phyloP scores from a whole-genome alignment of 2,329 filamentous ascomycete genomes.

The Furcasterigmium furcatum region DNA sequence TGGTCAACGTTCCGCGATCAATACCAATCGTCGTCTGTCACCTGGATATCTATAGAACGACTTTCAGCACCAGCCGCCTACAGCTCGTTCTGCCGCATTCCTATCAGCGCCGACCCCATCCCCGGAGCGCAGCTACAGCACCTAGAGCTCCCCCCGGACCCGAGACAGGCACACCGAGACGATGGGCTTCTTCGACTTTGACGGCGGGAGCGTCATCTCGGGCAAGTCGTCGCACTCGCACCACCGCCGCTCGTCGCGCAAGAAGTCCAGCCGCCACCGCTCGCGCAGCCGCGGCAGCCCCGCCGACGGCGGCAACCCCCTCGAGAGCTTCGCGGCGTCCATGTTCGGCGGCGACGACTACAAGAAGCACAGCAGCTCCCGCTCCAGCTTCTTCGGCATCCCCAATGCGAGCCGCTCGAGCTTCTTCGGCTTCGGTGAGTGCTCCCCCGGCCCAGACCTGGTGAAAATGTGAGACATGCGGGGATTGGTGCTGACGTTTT shows the following conservation, averaged over 20 bases:
- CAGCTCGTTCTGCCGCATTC: no score
- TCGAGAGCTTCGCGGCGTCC: slow-evolving; percentile 36
- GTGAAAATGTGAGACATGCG: not conserved
- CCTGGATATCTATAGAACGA: no score
- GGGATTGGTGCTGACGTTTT: not conserved
- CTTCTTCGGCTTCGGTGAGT: slow-evolving; percentile 42
- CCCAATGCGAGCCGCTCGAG: slow-evolving; percentile 39
- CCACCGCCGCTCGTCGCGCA: slow-evolving; percentile 11
- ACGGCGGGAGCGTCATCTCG: slow-evolving; percentile 12
- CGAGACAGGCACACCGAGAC: no score
- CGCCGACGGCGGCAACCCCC: slow-evolving; percentile 23
- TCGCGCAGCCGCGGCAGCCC: slow-evolving; percentile 33
- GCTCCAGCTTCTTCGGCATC: slow-evolving; percentile 43
- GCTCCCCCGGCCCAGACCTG: not conserved
- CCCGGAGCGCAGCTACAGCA: no score
- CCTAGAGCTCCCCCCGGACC: no score
- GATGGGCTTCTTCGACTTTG: slow-evolving; percentile 15
- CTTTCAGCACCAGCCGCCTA: no score
- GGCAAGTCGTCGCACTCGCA: slow-evolving; percentile 12
- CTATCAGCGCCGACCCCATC: no score
- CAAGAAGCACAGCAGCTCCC: slow-evolving; percentile 35
- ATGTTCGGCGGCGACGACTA: slow-evolving; percentile 37
- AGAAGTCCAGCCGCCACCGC: slow-evolving; percentile 25
- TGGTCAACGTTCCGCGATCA: not conserved
- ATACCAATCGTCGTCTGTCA: no score